A percentile compares a stretch with the other conserved stretches of the same genome.
Conservation (phyloP, 2,329 filamentous ascomycete species). For the Xylariaceae sp. region DNA sequence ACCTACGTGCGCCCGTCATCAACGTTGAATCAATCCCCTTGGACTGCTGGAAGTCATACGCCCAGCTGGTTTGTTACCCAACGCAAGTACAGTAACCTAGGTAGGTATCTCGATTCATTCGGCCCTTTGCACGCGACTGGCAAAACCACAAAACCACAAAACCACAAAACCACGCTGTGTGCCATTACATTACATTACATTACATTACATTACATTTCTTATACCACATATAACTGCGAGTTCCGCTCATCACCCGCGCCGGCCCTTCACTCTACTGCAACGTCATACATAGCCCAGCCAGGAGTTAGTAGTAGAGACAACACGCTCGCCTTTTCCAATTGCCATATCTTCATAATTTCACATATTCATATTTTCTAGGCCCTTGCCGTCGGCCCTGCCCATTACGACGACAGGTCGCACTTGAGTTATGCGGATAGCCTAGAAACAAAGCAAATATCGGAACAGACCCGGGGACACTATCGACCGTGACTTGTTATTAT, state of each 20-base stretch:
- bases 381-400: background rate
- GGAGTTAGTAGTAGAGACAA: constrained; percentile 6
- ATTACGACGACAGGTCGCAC: constrained; percentile 7
- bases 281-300: background rate
- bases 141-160: background rate
- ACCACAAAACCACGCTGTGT: too few species aligned
- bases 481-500: constrained; percentile 9
- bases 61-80: constrained; percentile 11
- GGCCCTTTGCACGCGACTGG: constrained; percentile 18
- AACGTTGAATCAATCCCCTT: constrained; percentile 13
- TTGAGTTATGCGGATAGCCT: constrained; percentile 11
- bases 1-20: constrained; percentile 16
- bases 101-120: constrained; percentile 7
- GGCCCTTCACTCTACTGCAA: background rate
- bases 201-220: too few species aligned
- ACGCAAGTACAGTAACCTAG: background rate
- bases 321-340: background rate
- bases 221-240: background rate
- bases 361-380: background rate
- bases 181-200: too few species aligned
- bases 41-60: constrained; percentile 3
- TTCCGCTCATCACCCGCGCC: background rate
- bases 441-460: constrained; percentile 15
- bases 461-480: constrained; percentile 10
- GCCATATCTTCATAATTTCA: background rate